phyloP scores from a whole-genome alignment of 179 eudicot genomes.

The Beta macrorhiza region DNA sequence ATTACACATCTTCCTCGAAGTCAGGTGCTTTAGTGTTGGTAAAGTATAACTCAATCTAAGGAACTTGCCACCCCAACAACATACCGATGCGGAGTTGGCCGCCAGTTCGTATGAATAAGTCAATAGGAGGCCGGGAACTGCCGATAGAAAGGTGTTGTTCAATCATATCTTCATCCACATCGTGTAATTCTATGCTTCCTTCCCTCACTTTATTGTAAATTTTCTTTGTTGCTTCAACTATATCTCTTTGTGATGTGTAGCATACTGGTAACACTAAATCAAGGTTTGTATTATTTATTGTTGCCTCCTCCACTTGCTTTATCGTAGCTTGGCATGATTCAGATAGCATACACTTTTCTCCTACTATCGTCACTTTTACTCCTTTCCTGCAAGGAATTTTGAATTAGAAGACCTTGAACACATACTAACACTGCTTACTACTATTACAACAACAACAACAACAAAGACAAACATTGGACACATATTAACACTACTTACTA shows the following conservation, averaged over 20 bases:
- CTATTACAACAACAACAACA: no score
- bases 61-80: background rate
- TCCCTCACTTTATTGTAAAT: background rate
- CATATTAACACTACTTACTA: no score
- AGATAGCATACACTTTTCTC: constrained; percentile 3
- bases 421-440: no score
- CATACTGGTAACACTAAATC: background rate
- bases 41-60: background rate
- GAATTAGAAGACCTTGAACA: no score
- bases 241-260: constrained; percentile 4
- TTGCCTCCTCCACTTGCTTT: constrained; percentile 18
- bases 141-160: background rate
- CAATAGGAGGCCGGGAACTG: background rate
- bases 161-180: constrained; percentile 5
- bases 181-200: background rate
- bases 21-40: background rate
- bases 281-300: background rate
- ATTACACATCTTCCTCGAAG: constrained; percentile 4
- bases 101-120: background rate
- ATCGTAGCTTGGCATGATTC: background rate
- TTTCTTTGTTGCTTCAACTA: constrained; percentile 11
- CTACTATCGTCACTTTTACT: background rate
- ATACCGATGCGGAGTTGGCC: constrained; percentile 1
- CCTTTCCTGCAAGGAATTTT: constrained; percentile 1
- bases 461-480: no score